Evolutionary conservation across 495 filamentous ascomycete genomes (phyloP).

Genomic region (Tuber umbilicatum): DNA sequence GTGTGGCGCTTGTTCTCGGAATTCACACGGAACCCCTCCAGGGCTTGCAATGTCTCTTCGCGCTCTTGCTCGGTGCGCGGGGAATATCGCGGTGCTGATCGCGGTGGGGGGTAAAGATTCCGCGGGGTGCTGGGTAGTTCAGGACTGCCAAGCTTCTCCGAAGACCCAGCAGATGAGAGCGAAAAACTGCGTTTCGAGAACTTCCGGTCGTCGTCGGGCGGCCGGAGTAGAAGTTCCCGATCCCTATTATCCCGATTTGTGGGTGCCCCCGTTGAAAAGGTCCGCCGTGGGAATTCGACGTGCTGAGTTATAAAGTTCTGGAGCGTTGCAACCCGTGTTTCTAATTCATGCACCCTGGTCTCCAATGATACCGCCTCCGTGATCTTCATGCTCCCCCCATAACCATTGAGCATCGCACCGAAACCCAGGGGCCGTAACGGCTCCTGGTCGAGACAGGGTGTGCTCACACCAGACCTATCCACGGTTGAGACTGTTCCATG

Average conservation of each 20-base stretch:
- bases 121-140: conserved; percentile 32
- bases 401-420: conserved; percentile 32
- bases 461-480: conserved; percentile 7
- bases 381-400: conserved; percentile 40
- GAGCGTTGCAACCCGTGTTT: conserved; percentile 30
- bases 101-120: conserved; percentile 29
- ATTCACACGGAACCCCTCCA: conserved; percentile 30
- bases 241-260: conserved; percentile 19
- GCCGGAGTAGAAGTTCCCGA: background rate
- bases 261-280: conserved; percentile 28
- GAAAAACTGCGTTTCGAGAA: conserved; percentile 25
- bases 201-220: conserved; percentile 6
- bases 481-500: conserved; percentile 18
- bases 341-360: conserved; percentile 36
- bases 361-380: conserved; percentile 40
- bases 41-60: conserved; percentile 30
- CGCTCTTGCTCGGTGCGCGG: conserved; percentile 24
- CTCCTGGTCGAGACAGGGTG: conserved; percentile 15
- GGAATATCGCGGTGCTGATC: conserved; percentile 18
- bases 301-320: conserved; percentile 30
- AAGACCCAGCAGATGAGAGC: conserved; percentile 32
- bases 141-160: conserved; percentile 31
- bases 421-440: conserved; percentile 34
- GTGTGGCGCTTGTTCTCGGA: conserved; percentile 28
- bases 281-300: conserved; percentile 14